Evolutionary conservation across 805 yeast species (phyloP).

Genomic region (Wickerhamomyces chaumierensis): DNA sequence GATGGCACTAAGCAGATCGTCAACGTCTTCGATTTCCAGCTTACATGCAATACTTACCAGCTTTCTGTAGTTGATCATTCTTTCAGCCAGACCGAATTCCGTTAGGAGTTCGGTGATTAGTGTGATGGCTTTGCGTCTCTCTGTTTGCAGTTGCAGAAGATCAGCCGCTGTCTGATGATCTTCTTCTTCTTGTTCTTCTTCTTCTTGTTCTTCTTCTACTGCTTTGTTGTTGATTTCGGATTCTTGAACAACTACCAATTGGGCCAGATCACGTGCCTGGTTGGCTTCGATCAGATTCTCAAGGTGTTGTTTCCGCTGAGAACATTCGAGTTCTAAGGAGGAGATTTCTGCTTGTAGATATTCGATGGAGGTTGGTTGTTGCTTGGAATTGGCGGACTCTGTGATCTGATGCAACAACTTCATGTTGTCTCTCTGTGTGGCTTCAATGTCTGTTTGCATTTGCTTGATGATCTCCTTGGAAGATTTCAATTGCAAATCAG

Average conservation of each 20-base stretch:
- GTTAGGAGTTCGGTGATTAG: slow-evolving; percentile 39
- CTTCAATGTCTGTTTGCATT: slow-evolving; percentile 28
- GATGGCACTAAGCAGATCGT: slow-evolving; percentile 73
- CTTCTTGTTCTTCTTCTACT: too few species aligned
- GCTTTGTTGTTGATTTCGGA: slow-evolving; percentile 11
- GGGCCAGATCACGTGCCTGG: slow-evolving; percentile 52
- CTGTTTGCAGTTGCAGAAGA: slow-evolving; percentile 40
- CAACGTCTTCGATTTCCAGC: slow-evolving; percentile 66
- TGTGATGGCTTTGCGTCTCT: slow-evolving; percentile 8
- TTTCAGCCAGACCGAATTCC: slow-evolving; percentile 35
- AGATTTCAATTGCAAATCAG: slow-evolving; percentile 42
- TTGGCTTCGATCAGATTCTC: slow-evolving; percentile 44
- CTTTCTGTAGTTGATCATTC: slow-evolving; percentile 70
- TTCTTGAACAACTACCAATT: slow-evolving; percentile 47
- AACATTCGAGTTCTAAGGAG: slow-evolving; percentile 9
- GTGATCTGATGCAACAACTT: too few species aligned
- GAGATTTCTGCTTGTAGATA: slow-evolving; percentile 20
- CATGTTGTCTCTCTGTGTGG: slow-evolving; percentile 21
- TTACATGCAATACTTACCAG: slow-evolving; percentile 72
- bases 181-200: not conserved
- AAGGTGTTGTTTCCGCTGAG: slow-evolving; percentile 8
- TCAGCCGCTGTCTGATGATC: too few species aligned
- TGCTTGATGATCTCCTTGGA: slow-evolving; percentile 31
- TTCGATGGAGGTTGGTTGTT: slow-evolving; percentile 13
- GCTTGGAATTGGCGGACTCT: too few species aligned